A percentile compares a stretch with the other conserved stretches of the same genome.
phyloP scores from a whole-genome alignment of 805 yeast genomes.

The Saccharomycopsis fodiens region DNA sequence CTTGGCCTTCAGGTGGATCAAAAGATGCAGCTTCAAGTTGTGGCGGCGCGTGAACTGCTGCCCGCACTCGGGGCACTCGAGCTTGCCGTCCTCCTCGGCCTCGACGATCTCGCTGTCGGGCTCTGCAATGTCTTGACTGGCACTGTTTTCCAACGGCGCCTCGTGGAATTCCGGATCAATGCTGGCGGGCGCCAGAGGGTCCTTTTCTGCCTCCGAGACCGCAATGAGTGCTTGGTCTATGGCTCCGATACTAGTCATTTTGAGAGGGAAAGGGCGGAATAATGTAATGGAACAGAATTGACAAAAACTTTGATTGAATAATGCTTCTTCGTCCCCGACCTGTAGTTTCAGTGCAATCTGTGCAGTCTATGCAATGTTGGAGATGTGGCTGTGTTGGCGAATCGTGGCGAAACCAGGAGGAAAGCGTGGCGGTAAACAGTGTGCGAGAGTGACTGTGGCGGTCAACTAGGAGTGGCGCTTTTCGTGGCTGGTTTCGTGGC shows the following conservation, averaged over 20 bases:
- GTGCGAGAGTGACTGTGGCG: too few relatives aligned
- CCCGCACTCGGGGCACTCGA: constrained; percentile 50
- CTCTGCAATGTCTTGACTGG: constrained; percentile 8
- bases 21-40: constrained; percentile 62
- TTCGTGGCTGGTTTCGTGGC: too few relatives aligned
- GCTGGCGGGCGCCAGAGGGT: background rate
- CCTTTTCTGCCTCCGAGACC: background rate
- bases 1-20: constrained; percentile 58
- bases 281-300: too few relatives aligned
- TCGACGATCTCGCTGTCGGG: constrained; percentile 17
- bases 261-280: too few relatives aligned
- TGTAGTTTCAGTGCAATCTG: too few relatives aligned
- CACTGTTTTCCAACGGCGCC: background rate
- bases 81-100: constrained; percentile 27
- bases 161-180: background rate
- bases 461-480: too few relatives aligned
- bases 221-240: background rate
- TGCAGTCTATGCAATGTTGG: too few relatives aligned
- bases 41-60: constrained; percentile 66
- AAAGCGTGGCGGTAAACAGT: too few relatives aligned
- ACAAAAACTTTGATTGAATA: too few relatives aligned
- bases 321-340: too few relatives aligned
- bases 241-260: background rate
- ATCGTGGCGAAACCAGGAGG: too few relatives aligned
- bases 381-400: too few relatives aligned